Base-by-base conservation (phyloP, 257 asterid genomes). In the Perilla frutescens region DNA sequence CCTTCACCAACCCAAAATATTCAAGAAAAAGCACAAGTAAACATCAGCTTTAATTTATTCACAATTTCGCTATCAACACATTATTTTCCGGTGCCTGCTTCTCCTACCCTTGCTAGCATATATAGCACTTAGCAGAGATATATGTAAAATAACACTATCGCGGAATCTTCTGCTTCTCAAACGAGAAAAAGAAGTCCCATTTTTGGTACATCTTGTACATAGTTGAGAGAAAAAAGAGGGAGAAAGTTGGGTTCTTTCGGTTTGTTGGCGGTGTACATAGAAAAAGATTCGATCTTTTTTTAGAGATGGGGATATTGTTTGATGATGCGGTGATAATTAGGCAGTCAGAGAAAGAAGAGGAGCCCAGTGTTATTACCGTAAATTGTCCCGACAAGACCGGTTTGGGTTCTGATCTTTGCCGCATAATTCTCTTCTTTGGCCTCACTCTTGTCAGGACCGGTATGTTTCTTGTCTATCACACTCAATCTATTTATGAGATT, bases 331-430 rank as follows among this genome's bases (percentile, higher is more conserved):
- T 93, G 62, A 63, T 89, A 44, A 75, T 93, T 36, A 85, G 85
- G 32, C 91, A 78, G 29, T 71, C 97, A 0, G 97, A 90, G 81
- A 79, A 74, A 62, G 90, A 80, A 81, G 95, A 86, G 8, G 93
- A 93, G 13, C 91, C 97, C 5, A 85, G 83, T 80, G 94, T 88
- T 10, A 90, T 92, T 20, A 92, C 98, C 13, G 96, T 90, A 1
- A 93, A 87, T 74, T 93, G 98, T 29, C 97, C 97, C 0, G 98
- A 90, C 78, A 93, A 90, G 80, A 93, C 96, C 80, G 97, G 98
- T 2, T 66, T 93, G 77, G 97, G 97, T 1, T 89, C 86, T 70
- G 98, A 93, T 86, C 95, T 93, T 73, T 93, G 95, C 82, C 91
- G 96, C 62, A 85, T 93, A 72, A 86, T 93, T 58, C 96, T 93